phyloP scores from a whole-genome alignment of 1,284 basidiomycete species.

The Papiliotrema flavescens region DNA sequence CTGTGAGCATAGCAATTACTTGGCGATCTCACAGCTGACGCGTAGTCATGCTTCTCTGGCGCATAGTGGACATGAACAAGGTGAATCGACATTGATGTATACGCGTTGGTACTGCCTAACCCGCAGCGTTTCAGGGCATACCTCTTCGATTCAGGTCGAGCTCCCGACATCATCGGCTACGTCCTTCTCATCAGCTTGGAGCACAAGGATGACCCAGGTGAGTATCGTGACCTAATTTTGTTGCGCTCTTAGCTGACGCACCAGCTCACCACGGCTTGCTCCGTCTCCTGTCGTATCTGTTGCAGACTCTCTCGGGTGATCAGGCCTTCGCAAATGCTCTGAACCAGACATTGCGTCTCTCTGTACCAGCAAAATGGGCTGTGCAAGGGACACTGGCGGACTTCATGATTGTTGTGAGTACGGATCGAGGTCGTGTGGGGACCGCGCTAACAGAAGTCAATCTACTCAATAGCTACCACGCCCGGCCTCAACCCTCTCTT shows the following conservation, averaged over 20 bases:
- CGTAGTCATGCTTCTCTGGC: conserved; percentile 80
- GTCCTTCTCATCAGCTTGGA: conserved; percentile 75
- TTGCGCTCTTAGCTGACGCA: conserved; percentile 14
- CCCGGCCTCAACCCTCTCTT: conserved; percentile 82
- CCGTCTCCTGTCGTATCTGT: conserved; percentile 80
- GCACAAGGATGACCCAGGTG: conserved; percentile 84
- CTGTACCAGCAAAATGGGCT: conserved; percentile 70
- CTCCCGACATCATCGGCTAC: conserved; percentile 69
- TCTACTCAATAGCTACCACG: conserved; percentile 86
- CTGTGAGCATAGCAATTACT: conserved; percentile 54
- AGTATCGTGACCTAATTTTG: conserved; percentile 33
- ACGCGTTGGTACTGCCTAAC: not conserved
- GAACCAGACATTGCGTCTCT: conserved; percentile 55
- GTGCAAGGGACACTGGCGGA: conserved; percentile 72
- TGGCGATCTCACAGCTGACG: conserved; percentile 8
- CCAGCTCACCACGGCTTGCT: conserved; percentile 85
- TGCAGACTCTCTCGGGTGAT: conserved; percentile 87
- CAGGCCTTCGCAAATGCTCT: conserved; percentile 67
- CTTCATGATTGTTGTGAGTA: conserved; percentile 76
- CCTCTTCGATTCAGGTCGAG: conserved; percentile 72
- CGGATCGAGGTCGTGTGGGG: not conserved
- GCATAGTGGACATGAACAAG: conserved; percentile 85
- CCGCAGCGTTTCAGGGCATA: conserved; percentile 77
- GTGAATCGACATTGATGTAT: conserved; percentile 49
- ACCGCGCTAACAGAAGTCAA: conserved; percentile 55